Conservation (phyloP, 129 eudicot species). For the Flaveria brownii region DNA sequence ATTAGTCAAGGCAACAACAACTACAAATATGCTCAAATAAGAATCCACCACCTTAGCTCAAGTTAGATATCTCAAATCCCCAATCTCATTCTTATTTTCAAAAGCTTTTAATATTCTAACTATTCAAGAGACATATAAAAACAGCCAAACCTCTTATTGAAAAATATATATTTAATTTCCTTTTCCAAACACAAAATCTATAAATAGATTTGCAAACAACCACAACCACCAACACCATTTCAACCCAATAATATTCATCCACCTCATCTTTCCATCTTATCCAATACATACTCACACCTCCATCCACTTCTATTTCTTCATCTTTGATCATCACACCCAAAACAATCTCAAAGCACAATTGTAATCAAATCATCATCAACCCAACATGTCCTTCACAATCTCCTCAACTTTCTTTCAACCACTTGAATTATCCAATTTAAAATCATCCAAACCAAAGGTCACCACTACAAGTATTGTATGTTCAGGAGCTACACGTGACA, state of each 20-base stretch:
- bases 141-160: neutral
- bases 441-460: slow-evolving; percentile 27
- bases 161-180: neutral
- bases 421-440: slow-evolving; percentile 25
- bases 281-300: slow-evolving; percentile 25
- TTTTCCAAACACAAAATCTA: neutral
- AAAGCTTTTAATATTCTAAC: no score
- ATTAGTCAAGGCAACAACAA: no score
- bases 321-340: slow-evolving; percentile 11
- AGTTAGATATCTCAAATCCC: no score
- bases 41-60: no score
- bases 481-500: slow-evolving; percentile 27
- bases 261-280: slow-evolving; percentile 37
- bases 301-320: slow-evolving; percentile 32
- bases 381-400: slow-evolving; percentile 35
- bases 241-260: slow-evolving; percentile 18
- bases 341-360: neutral
- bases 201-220: slow-evolving; percentile 26
- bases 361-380: neutral
- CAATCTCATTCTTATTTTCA: no score
- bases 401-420: slow-evolving; percentile 43
- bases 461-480: slow-evolving; percentile 22
- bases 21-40: no score
- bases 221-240: slow-evolving; percentile 33
- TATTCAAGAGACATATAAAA: no score